phyloP scores from a whole-genome alignment of 148 eudicot genomes.

The Vaccinium corymbosum region DNA sequence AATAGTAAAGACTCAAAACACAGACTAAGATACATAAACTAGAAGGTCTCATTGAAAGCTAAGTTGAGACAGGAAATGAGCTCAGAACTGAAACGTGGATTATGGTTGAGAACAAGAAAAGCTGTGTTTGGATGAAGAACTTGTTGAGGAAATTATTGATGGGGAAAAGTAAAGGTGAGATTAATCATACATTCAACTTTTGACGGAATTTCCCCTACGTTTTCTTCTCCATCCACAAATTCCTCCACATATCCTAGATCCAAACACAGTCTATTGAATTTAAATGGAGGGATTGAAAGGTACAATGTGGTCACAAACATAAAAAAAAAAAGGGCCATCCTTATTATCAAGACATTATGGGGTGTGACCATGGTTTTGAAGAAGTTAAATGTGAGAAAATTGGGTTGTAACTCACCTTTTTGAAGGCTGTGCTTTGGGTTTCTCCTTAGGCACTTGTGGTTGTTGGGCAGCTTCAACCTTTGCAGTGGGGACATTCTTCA shows the following conservation, averaged over 20 bases:
- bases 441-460: constrained; percentile 39
- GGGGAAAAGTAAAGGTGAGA: neutral
- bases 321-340: neutral
- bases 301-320: neutral
- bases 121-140: neutral
- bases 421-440: constrained; percentile 39
- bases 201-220: neutral
- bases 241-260: neutral
- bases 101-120: neutral
- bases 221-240: constrained; percentile 4
- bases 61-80: neutral
- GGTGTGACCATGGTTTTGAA: neutral
- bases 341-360: neutral
- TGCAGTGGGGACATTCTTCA: constrained; percentile 41
- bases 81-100: neutral
- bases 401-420: constrained; percentile 34
- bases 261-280: neutral
- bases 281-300: too few relatives aligned
- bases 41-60: neutral
- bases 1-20: neutral
- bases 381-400: neutral
- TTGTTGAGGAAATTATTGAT: neutral
- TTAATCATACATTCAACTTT: neutral
- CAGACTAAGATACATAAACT: neutral
- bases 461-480: constrained; percentile 40